Evolutionary conservation across 495 filamentous ascomycete species (phyloP).

Genomic region (Chaetomidium leptoderma): DNA sequence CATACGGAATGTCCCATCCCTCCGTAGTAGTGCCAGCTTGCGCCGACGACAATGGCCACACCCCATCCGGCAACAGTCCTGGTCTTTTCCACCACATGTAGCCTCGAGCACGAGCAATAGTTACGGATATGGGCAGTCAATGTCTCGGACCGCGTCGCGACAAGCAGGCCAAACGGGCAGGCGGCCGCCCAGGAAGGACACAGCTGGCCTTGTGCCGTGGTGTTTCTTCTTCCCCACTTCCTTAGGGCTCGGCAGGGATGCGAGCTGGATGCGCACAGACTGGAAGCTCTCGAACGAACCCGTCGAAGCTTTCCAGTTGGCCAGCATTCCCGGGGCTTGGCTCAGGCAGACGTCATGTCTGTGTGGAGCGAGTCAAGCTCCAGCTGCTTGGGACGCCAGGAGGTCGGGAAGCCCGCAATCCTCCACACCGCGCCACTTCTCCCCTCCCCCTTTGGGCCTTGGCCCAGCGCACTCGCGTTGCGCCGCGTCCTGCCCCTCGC

Average conservation of each 20-base stretch:
- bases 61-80: neutral
- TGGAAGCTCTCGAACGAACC: slow-evolving; percentile 19
- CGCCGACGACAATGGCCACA: neutral
- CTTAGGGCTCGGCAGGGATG: slow-evolving; percentile 14
- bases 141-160: slow-evolving; percentile 11
- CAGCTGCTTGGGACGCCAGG: too few relatives aligned
- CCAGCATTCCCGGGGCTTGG: neutral
- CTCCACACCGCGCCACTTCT: neutral
- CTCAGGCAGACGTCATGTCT: neutral
- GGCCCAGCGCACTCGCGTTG: neutral
- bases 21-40: too few relatives aligned
- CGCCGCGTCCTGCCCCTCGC: neutral
- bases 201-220: neutral
- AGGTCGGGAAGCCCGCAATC: too few relatives aligned
- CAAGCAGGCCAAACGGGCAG: neutral
- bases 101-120: neutral
- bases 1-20: neutral
- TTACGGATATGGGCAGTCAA: slow-evolving; percentile 5
- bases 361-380: neutral
- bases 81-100: neutral
- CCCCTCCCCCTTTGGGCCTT: neutral
- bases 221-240: slow-evolving; percentile 6
- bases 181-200: neutral
- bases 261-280: slow-evolving; percentile 10
- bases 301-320: slow-evolving; percentile 9